These are phyloP conservation scores for Tetracladium setigerum DNA, from an alignment of 495 filamentous ascomycete species.

Conservation along the genomic window DNA sequence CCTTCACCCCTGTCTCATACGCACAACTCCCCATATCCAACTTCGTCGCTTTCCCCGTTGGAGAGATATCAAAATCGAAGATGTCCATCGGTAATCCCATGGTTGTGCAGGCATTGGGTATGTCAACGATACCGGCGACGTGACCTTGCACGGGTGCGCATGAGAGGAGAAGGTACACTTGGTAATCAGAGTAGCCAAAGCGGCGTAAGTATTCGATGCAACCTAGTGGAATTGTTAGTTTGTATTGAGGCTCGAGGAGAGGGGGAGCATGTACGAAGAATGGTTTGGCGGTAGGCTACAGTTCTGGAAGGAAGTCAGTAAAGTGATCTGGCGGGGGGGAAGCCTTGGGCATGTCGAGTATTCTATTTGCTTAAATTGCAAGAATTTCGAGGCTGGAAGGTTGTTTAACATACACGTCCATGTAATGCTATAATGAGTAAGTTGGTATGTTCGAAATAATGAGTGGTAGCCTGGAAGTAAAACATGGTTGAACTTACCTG, in stretches of 20 bases:
- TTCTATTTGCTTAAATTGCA: too few species aligned
- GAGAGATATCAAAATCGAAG: constrained; percentile 89
- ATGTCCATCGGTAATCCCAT: constrained; percentile 91
- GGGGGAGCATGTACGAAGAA: constrained; percentile 43
- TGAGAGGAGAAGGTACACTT: constrained; percentile 82
- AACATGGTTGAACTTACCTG: constrained; percentile 24
- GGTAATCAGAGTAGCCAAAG: constrained; percentile 69
- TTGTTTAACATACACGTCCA: constrained; percentile 51
- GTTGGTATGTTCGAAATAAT: not conserved
- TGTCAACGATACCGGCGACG: constrained; percentile 89
- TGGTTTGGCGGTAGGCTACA: constrained; percentile 85
- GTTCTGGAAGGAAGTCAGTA: constrained; percentile 27
- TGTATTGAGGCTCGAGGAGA: constrained; percentile 5
- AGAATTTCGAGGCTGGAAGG: too few species aligned
- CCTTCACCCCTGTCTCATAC: constrained; percentile 47
- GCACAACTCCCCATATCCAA: constrained; percentile 75
- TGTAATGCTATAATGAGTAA: constrained; percentile 53
- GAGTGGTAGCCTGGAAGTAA: not conserved
- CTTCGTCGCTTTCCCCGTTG: constrained; percentile 48
- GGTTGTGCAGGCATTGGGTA: constrained; percentile 79
- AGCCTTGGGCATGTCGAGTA: too few species aligned
- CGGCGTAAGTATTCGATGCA: constrained; percentile 79
- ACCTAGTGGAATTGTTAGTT: constrained; percentile 4
- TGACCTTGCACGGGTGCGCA: constrained; percentile 91
- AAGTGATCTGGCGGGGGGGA: too few species aligned